Base-by-base conservation (phyloP, 306 rosid genomes). In the Mimosa bimucronata region DNA sequence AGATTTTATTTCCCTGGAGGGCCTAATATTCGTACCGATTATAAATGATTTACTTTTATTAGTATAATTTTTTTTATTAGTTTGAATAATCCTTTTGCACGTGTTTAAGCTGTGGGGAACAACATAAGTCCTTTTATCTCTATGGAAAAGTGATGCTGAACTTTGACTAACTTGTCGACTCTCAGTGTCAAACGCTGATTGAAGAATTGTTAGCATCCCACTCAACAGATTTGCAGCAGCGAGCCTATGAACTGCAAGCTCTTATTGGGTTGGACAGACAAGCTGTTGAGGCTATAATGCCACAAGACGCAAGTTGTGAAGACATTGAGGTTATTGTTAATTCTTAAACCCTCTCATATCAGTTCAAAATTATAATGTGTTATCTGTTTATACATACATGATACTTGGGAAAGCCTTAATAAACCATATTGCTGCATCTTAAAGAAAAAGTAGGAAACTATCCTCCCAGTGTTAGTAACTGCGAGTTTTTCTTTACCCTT, bases 221-320 rank as follows among this genome's bases (percentile, higher is more conserved):
- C 86, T 93, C 94, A 64, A 91, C 94, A 28, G 98, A 94, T 87
- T 81, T 94, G 89, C 97, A 94, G 88, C 98, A 94, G 78, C 97
- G 96, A 77, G 95, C 98, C 11, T 91, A 94, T 86, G 98, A 94
- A 86, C 88, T 91, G 86, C 98, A 89, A 88, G 90, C 88, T 69
- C 86, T 89, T 68, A 26, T 77, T 67, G 80, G 88, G 60, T 86
- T 91, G 86, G 91, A 90, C 77, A 82, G 88, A 66, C 82, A 41
- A 80, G 92, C 93, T 58, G 83, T 87, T 46, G 86, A 83, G 78
- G 75, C 64, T 80, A 88, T 90, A 78, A 74, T 93, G 85, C 97
- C 97, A 14, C 78, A 55, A 11, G 98, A 93, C 8, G 94, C 97
- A 82, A 92, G 97, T 78, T 90, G 91, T 83, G 95, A 94, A 84